These are phyloP conservation scores for Cladosporium cucumerinum DNA, from an alignment of 2,329 filamentous ascomycete genomes.

Conservation along the genomic window DNA sequence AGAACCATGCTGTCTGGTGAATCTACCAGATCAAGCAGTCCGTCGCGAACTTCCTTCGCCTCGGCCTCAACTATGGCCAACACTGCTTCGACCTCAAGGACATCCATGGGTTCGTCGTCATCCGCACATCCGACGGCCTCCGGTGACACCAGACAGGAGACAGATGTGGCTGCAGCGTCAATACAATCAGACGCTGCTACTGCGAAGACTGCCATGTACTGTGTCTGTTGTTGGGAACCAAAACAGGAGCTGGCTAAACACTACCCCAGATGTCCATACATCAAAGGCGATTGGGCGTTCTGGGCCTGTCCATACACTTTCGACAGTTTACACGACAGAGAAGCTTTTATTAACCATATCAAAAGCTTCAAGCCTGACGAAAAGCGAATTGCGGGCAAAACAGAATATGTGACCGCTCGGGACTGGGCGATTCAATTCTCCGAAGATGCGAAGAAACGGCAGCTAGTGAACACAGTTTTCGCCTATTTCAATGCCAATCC, in stretches of 20 bases:
- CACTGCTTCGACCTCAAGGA: neutral
- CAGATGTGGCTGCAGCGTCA: neutral
- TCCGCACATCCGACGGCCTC: neutral
- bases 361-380: neutral
- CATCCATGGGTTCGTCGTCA: neutral
- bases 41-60: neutral
- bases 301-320: neutral
- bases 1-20: neutral
- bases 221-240: neutral
- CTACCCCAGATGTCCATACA: neutral
- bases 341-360: neutral
- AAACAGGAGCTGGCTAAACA: neutral
- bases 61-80: neutral
- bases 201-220: neutral
- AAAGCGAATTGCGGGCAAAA: neutral
- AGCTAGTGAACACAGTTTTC: neutral
- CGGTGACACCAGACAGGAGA: neutral
- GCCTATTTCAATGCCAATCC: neutral
- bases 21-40: neutral
- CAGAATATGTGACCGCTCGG: neutral
- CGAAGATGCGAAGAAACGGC: neutral
- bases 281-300: neutral
- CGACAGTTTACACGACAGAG: neutral
- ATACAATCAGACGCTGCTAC: neutral
- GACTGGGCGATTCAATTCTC: neutral